Evolutionary conservation across 1,284 basidiomycete genomes (phyloP), one percentile per base, ranked within the genome.

Genomic region (Psilocybe mexicana): DNA sequence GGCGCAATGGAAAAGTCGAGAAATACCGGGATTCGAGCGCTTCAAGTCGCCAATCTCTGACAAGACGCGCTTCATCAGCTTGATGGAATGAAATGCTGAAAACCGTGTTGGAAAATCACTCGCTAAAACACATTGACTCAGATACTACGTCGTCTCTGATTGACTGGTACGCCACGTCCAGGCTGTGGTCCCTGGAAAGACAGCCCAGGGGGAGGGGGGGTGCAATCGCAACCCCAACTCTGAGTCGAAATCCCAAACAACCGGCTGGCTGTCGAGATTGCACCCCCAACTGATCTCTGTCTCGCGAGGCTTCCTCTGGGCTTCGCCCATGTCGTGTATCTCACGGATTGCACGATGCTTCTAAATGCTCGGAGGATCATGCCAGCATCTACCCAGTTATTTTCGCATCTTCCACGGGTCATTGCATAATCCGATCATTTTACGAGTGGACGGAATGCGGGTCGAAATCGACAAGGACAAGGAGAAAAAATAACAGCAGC

Each of bases 351-450:
- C 58, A 60, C 43, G 52, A 49, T 55, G 61, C 60, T 66, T 67
- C 67, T 64, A 57, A 53, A 54, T 52, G 52, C 46, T 54, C 47
- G 52, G 54, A 59, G 52, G 56, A 60, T 62, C 61, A 55, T 58
- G 49, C 59, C 36, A 53, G 55, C 52, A 43, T 18, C 40, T 28
- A 53, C 44, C 40, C 26, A 52, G 48, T 52, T 58, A 47, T 54
- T 53, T 47, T 57, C 52, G 58, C 61, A 60, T 54, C 47, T 54
- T 60, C 38, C 44, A 61, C 61, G 63, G 62, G 38, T 52, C 53
- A 51, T 62, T 48, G 18, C 52, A 53, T 53, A 51, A 65, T 66
- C 67, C 68, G 69, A 70, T 71, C 69, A 69, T 45, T 54, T 59
- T 47, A 8, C 30, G 1, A 55, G 64, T 63, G 68, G 67, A 56